Conservation (phyloP, 208 protist species). For the Trypanosoma conorhini region DNA sequence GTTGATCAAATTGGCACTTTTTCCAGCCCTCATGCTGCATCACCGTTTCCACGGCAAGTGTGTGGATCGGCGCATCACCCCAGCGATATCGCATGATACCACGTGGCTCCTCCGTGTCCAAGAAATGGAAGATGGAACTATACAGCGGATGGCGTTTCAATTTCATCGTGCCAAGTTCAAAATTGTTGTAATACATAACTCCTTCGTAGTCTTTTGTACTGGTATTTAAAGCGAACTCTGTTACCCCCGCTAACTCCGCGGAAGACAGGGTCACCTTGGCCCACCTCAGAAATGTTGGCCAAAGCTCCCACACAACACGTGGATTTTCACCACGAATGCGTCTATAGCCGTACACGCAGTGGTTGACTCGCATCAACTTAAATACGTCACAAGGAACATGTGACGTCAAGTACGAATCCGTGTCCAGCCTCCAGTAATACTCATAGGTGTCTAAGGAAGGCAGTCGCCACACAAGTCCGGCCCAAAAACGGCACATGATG, state of each 20-base stretch:
- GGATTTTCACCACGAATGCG: conserved; percentile 3
- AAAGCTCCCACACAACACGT: conserved; percentile 3
- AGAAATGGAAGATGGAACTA: conserved; percentile 22
- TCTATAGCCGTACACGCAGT: conserved; percentile 37
- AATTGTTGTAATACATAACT: conserved; percentile 44
- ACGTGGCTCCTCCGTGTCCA: conserved; percentile 27
- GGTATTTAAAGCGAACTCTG: neutral
- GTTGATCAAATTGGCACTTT: conserved; percentile 16
- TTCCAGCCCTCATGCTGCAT: conserved; percentile 15
- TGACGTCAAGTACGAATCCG: conserved; percentile 34
- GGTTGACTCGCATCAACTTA: conserved; percentile 22
- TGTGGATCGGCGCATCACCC: conserved; percentile 41
- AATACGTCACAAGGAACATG: conserved; percentile 35
- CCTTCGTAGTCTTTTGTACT: conserved; percentile 16
- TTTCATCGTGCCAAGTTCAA: conserved; percentile 32
- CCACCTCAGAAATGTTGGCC: conserved; percentile 15
- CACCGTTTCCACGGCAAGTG: conserved; percentile 29
- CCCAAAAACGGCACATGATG: conserved; percentile 42
- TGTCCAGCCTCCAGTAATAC: conserved; percentile 56
- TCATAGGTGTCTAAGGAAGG: conserved; percentile 45
- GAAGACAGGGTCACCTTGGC: neutral
- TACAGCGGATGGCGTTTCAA: conserved; percentile 31
- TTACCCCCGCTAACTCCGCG: neutral
- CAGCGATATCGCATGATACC: conserved; percentile 39
- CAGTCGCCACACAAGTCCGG: conserved; percentile 36